phyloP scores from a whole-genome alignment of 2,329 filamentous ascomycete genomes.

The Rhynchosporium agropyri region DNA sequence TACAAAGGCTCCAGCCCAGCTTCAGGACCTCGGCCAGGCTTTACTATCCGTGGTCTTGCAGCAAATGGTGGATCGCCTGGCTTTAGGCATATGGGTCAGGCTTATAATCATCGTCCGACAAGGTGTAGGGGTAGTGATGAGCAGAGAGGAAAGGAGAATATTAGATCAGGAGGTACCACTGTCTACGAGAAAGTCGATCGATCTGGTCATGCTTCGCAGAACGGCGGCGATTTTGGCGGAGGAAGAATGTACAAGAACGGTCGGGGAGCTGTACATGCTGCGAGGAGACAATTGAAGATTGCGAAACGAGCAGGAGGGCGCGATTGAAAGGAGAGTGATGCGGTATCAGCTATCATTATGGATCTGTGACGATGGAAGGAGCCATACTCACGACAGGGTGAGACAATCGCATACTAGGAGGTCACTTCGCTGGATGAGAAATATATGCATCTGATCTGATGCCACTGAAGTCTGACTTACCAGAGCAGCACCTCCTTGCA shows the following conservation, averaged over 20 bases:
- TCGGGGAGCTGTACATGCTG: conserved; percentile 4
- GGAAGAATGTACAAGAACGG: not conserved
- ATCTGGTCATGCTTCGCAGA: not conserved
- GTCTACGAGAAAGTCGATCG: not conserved
- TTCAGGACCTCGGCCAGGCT: not conserved
- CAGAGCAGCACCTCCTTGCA: not conserved
- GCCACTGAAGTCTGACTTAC: not conserved
- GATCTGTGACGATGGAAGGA: not conserved
- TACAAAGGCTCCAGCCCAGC: conserved; percentile 1
- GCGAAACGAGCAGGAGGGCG: not conserved
- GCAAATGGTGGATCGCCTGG: not conserved
- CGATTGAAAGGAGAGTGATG: not conserved
- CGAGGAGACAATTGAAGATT: conserved; percentile 10
- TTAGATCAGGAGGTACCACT: not conserved
- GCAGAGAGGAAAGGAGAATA: not conserved
- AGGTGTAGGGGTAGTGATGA: not conserved
- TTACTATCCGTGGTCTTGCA: conserved; percentile 3
- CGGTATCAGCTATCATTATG: not conserved
- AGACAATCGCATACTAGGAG: not conserved
- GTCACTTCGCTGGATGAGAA: not conserved
- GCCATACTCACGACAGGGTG: not conserved
- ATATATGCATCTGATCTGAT: too few species aligned
- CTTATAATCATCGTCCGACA: conserved; percentile 3
- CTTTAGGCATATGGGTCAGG: conserved; percentile 4
- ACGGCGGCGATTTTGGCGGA: not conserved